phyloP scores from a whole-genome alignment of 768 basidiomycete genomes.

The Trametes cingulata region DNA sequence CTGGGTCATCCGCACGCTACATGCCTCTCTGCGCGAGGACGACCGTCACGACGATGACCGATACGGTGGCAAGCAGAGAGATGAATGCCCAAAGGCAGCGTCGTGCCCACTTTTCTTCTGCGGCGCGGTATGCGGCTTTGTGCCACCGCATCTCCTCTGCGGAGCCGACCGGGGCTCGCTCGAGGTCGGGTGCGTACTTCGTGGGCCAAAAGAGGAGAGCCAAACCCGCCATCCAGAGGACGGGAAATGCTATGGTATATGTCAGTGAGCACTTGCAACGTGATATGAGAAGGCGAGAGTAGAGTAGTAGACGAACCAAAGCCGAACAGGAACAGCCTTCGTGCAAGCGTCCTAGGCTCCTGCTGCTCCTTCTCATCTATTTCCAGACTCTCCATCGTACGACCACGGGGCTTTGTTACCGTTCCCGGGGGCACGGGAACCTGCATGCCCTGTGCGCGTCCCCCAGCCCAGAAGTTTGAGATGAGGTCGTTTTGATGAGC shows the following conservation, averaged over 20 bases:
- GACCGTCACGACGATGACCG: neutral
- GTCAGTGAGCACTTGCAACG: neutral
- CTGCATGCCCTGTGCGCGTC: neutral
- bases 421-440: neutral
- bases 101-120: slow-evolving; percentile 18
- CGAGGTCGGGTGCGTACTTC: slow-evolving; percentile 3
- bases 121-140: slow-evolving; percentile 6
- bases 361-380: neutral
- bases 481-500: slow-evolving; percentile 7
- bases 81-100: slow-evolving; percentile 12
- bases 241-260: slow-evolving; percentile 1
- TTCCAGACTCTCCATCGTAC: neutral
- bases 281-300: neutral
- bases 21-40: slow-evolving; percentile 7
- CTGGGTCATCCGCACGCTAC: neutral
- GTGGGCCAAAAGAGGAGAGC: slow-evolving; percentile 6
- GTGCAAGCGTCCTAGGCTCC: slow-evolving; percentile 12
- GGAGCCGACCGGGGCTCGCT: neutral
- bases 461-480: slow-evolving; percentile 7
- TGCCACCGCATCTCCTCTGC: slow-evolving; percentile 7
- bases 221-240: slow-evolving; percentile 13
- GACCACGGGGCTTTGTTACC: neutral
- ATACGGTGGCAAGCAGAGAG: neutral
- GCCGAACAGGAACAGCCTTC: slow-evolving; percentile 11
- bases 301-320: slow-evolving; percentile 15